phyloP scores from a whole-genome alignment of 176 grass and related monocot species.

The Rhynchospora pubera region DNA sequence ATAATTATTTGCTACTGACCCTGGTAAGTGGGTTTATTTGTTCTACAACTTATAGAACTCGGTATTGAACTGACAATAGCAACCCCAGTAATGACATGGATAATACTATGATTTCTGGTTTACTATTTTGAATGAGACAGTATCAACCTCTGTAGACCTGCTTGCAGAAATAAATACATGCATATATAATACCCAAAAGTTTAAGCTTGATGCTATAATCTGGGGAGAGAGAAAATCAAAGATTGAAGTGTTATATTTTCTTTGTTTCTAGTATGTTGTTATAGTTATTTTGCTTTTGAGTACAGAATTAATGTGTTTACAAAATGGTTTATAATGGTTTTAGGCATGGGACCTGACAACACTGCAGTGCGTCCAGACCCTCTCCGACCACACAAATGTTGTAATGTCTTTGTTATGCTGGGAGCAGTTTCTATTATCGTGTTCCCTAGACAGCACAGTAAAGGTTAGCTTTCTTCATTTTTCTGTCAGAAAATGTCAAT shows the following conservation, averaged over 20 bases:
- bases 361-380: slow-evolving; percentile 83
- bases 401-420: slow-evolving; percentile 94
- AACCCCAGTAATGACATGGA: not conserved
- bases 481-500: not conserved
- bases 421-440: slow-evolving; percentile 97
- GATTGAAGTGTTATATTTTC: not conserved
- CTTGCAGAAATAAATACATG: not conserved
- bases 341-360: slow-evolving; percentile 95
- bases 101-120: not conserved
- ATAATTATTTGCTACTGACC: too few species aligned
- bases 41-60: not conserved
- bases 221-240: not conserved
- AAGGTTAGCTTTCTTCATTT: slow-evolving; percentile 43
- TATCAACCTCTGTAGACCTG: not conserved
- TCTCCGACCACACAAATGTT: slow-evolving; percentile 67
- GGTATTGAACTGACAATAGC: not conserved
- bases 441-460: slow-evolving; percentile 87
- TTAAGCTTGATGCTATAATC: not conserved
- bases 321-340: slow-evolving; percentile 30
- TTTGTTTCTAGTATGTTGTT: not conserved
- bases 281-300: not conserved
- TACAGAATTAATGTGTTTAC: not conserved
- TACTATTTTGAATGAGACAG: not conserved
- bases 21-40: not conserved
- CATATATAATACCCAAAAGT: not conserved